These are phyloP conservation scores for Flagelloscypha sp. DNA, from an alignment of 768 basidiomycete genomes.

Conservation along the genomic window DNA sequence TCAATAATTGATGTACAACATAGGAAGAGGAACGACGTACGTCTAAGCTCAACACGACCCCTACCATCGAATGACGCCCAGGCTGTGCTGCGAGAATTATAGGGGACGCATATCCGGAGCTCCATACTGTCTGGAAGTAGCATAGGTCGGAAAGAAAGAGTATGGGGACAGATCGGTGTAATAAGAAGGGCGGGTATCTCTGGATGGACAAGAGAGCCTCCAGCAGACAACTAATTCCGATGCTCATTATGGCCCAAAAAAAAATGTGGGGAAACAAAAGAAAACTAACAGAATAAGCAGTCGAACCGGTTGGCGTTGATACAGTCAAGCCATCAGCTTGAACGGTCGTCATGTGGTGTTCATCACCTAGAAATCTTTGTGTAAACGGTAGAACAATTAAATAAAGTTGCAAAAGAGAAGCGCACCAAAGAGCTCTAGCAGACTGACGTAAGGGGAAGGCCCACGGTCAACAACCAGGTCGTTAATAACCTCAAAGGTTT, in stretches of 20 bases:
- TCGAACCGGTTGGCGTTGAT: constrained; percentile 78
- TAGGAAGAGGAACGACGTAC: constrained; percentile 39
- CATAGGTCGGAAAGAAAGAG: constrained; percentile 98
- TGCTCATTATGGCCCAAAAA: constrained; percentile 2
- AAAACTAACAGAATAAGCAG: constrained; percentile 83
- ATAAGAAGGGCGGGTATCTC: constrained; percentile 96
- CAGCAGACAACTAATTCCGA: constrained; percentile 69
- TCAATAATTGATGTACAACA: constrained; percentile 4
- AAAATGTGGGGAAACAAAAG: neutral
- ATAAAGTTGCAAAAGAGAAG: constrained; percentile 11
- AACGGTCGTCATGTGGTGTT: constrained; percentile 98
- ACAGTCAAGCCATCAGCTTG: constrained; percentile 96
- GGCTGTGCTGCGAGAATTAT: constrained; percentile 94
- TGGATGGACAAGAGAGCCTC: constrained; percentile 95
- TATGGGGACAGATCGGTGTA: constrained; percentile 97
- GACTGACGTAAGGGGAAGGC: constrained; percentile 94
- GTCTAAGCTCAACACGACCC: constrained; percentile 91
- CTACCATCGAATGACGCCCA: constrained; percentile 99
- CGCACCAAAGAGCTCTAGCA: constrained; percentile 93
- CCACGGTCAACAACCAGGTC: constrained; percentile 97
- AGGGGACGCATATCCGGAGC: constrained; percentile 96
- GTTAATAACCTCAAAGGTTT: constrained; percentile 94
- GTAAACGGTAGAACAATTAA: constrained; percentile 2
- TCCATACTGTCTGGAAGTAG: constrained; percentile 98
- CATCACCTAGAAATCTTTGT: constrained; percentile 60